phyloP scores from a whole-genome alignment of 208 protist species.

The Acanthamoeba sp. region DNA sequence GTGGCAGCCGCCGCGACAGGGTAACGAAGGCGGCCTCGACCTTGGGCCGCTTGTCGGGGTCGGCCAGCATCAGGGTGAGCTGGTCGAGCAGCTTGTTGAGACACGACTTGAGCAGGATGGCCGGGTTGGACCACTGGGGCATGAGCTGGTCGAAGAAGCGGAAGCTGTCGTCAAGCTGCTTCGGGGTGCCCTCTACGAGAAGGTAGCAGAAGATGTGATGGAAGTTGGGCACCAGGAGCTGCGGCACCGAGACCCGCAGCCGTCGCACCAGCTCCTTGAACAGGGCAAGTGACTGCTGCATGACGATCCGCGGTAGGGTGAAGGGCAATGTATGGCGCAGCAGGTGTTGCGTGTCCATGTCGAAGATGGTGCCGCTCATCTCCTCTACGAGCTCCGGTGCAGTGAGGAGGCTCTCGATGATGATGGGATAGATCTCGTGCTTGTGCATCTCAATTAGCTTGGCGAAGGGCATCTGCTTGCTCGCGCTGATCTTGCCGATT shows the following conservation, averaged over 20 bases:
- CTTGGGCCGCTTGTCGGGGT: constrained; percentile 22
- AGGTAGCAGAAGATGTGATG: constrained; percentile 59
- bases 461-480: neutral
- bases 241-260: neutral
- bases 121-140: constrained; percentile 63
- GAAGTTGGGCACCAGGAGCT: constrained; percentile 54
- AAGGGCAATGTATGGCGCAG: constrained; percentile 25
- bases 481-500: constrained; percentile 15
- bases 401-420: constrained; percentile 44
- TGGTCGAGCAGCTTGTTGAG: constrained; percentile 70
- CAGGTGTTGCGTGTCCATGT: constrained; percentile 38
- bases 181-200: neutral
- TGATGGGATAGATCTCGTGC: constrained; percentile 60
- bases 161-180: constrained; percentile 66
- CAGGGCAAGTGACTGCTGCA: neutral
- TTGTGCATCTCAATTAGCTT: constrained; percentile 24
- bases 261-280: constrained; percentile 31
- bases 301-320: constrained; percentile 39
- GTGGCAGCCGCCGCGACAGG: neutral
- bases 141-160: constrained; percentile 32
- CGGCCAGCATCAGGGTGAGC: constrained; percentile 51
- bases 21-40: constrained; percentile 52
- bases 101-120: constrained; percentile 64
- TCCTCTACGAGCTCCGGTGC: neutral
- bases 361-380: constrained; percentile 30